Base-by-base conservation (phyloP, 495 filamentous ascomycete species). In the Bacidia rubella region DNA sequence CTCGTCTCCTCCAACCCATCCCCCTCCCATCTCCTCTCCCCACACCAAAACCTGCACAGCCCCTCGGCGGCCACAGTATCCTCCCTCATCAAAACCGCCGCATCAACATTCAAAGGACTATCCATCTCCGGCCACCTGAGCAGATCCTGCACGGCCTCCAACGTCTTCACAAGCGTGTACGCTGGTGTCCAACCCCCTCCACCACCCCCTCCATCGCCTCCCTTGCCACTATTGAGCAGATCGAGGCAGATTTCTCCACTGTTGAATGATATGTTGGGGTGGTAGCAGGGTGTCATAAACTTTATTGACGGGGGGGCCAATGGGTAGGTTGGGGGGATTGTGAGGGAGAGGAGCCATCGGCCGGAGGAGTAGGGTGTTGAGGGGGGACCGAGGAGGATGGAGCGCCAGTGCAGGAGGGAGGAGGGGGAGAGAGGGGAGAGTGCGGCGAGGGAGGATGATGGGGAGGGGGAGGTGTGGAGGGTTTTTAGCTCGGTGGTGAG, bases 201-300 rank as follows among this genome's bases (percentile, higher is more conserved):
- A n/a, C n/a, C n/a, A n/a, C n/a, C n/a, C n/a, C n/a, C n/a, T n/a
- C 19, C 17, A 17, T 43, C 38, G 19, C 43, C 77, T 74, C 25
- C 80, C 78, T 57, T 82, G 83, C n/a, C n/a, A 5, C 15, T 35
- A 20, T 73, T 77, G 42, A 98, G 68, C 51, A 98, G 73, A 55
- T 95, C 90, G 11, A 97, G 76, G 61, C 92, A 97, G 64, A 98
- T 92, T 64, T 95, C 86, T 60, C 92, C 92, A 3, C 82, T 88
- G 57, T 78, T 71, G 62, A 87, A 82, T 53, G 75, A 73, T 22
- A 96, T 76, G 68, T 95, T 95, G 10, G 90, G 82, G 67, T 95
- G 90, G 60, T 84, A 88, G 58, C 92, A 80, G 46, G 76, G 77
- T 24, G 87, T 97, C 1, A 72, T 66, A 70, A 98, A 98, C 40